Conservation (phyloP, 495 filamentous ascomycete genomes). For the Aspergillus avenaceus region DNA sequence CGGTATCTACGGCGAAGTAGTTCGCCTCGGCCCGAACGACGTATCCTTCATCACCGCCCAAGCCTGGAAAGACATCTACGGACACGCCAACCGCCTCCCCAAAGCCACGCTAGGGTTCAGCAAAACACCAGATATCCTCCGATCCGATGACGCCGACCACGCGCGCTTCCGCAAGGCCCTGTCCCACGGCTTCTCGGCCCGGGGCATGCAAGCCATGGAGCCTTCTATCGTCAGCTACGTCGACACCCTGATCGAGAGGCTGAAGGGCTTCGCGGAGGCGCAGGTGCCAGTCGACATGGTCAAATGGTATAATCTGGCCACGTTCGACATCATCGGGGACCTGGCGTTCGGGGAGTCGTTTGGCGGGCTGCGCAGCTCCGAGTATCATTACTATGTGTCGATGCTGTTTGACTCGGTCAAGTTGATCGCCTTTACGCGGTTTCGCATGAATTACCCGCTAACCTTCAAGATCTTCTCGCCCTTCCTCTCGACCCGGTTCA, state of each 20-base stretch:
- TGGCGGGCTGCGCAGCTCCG: constrained; percentile 42
- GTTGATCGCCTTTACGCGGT: constrained; percentile 22
- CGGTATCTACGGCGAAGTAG: constrained; percentile 51
- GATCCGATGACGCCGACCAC: constrained; percentile 4
- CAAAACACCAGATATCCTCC: constrained; percentile 19
- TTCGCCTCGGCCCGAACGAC: constrained; percentile 52
- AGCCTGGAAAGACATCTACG: constrained; percentile 56
- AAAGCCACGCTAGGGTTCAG: constrained; percentile 10
- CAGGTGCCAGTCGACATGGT: constrained; percentile 34
- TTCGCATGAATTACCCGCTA: too few relatives aligned
- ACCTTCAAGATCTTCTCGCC: too few relatives aligned
- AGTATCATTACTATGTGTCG: constrained; percentile 53
- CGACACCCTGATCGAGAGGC: constrained; percentile 39
- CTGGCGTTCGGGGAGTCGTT: constrained; percentile 58
- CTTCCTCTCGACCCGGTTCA: too few relatives aligned
- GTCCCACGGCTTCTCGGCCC: too few relatives aligned
- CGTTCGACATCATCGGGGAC: constrained; percentile 61
- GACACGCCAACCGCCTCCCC: constrained; percentile 34
- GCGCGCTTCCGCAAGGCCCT: too few relatives aligned
- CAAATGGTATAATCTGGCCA: constrained; percentile 56
- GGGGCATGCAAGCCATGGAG: too few relatives aligned
- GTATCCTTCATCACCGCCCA: constrained; percentile 44
- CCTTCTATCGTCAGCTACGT: constrained; percentile 36
- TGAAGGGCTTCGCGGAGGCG: constrained; percentile 27
- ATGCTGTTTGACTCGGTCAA: constrained; percentile 38